A percentile compares a stretch with the other conserved stretches of the same genome.
These are phyloP conservation scores for Aschersonia sp. DNA, from an alignment of 2,329 filamentous ascomycete species.

Conservation along the genomic window DNA sequence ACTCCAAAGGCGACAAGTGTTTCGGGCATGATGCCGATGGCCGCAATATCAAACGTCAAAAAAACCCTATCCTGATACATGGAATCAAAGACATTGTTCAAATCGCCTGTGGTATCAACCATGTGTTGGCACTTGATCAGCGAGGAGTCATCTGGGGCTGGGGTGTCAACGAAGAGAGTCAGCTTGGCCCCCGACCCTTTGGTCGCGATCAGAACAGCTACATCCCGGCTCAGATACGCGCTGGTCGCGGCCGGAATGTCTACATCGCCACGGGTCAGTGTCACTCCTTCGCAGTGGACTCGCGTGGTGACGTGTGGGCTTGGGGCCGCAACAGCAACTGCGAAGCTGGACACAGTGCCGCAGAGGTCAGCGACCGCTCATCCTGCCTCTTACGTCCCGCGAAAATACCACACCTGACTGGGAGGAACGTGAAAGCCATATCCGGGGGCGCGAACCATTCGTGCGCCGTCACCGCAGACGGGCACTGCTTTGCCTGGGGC, in stretches of 20 bases:
- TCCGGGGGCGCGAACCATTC: constrained; percentile 65
- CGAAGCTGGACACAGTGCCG: constrained; percentile 53
- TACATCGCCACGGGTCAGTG: constrained; percentile 53
- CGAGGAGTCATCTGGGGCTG: constrained; percentile 53
- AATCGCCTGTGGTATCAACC: constrained; percentile 54
- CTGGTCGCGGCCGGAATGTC: constrained; percentile 42
- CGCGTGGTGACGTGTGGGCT: constrained; percentile 54
- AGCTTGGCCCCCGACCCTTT: constrained; percentile 44
- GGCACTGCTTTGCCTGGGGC: constrained; percentile 46
- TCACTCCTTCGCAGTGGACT: constrained; percentile 68
- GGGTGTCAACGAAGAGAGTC: constrained; percentile 57
- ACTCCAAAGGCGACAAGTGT: constrained; percentile 2
- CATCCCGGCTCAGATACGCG: constrained; percentile 41
- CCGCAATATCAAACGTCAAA: constrained; percentile 27
- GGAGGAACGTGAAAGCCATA: constrained; percentile 50
- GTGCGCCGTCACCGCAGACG: constrained; percentile 41
- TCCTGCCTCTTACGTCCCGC: constrained; percentile 60
- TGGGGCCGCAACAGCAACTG: constrained; percentile 86
- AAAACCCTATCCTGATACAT: constrained; percentile 38
- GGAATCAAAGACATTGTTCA: constrained; percentile 51
- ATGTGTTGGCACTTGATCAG: constrained; percentile 52
- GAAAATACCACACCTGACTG: constrained; percentile 48
- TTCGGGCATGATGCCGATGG: constrained; percentile 41
- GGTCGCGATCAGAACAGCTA: constrained; percentile 47
- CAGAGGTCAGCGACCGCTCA: constrained; percentile 31